phyloP scores from a whole-genome alignment of 805 yeast species.

The Isabelozyma rhagii region DNA sequence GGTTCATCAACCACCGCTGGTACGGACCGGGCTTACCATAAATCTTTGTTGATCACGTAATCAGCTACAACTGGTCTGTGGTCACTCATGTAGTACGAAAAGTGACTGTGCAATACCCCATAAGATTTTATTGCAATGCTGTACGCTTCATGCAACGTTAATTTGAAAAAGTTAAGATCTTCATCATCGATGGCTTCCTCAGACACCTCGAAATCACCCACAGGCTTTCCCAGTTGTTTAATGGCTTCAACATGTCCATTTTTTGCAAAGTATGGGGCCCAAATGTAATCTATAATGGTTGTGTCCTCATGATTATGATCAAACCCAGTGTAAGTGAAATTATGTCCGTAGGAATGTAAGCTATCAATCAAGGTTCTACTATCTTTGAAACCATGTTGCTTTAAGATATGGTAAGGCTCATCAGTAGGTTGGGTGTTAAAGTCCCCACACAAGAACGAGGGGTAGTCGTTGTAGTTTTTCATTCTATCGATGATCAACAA shows the following conservation, averaged over 20 bases:
- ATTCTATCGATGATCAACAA: constrained; percentile 32
- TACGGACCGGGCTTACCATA: not conserved
- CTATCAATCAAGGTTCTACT: constrained; percentile 26
- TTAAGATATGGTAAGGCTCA: constrained; percentile 38
- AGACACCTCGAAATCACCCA: not conserved
- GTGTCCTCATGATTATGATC: constrained; percentile 22
- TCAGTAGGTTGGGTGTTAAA: constrained; percentile 41
- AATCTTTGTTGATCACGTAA: not conserved
- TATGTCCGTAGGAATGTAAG: constrained; percentile 37
- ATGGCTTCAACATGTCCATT: constrained; percentile 1
- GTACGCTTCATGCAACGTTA: constrained; percentile 13
- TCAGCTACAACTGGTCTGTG: constrained; percentile 38
- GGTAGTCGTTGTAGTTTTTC: constrained; percentile 26
- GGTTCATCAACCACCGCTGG: no score
- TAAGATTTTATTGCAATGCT: constrained; percentile 29
- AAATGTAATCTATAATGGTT: constrained; percentile 43
- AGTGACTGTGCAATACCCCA: constrained; percentile 38
- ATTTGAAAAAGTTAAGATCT: constrained; percentile 7
- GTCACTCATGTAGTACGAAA: constrained; percentile 34
- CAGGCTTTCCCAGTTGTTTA: no score
- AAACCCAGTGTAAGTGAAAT: constrained; percentile 50
- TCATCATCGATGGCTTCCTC: not conserved
- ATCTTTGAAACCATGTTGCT: constrained; percentile 36
- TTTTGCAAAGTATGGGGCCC: constrained; percentile 32
- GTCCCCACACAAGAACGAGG: constrained; percentile 41